Percentiles rank a stretch among this genome's conserved stretches.
phyloP scores from a whole-genome alignment of 2,329 filamentous ascomycete genomes.

The Fusarium clavum region DNA sequence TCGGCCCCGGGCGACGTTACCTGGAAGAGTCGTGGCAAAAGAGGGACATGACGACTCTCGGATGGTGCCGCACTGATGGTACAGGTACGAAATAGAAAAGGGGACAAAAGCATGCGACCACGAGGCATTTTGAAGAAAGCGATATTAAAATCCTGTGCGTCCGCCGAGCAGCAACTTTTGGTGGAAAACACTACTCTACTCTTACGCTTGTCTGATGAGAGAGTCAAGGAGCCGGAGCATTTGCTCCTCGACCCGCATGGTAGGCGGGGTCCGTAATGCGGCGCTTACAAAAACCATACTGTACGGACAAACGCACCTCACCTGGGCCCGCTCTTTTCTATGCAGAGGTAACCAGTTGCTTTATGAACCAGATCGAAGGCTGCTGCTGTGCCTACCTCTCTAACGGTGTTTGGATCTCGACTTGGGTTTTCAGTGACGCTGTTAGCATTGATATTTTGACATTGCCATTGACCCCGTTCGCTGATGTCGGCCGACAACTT shows the following conservation, averaged over 20 bases:
- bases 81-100: constrained; percentile 19
- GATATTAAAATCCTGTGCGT: constrained; percentile 47
- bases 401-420: constrained; percentile 1
- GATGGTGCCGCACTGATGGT: constrained; percentile 30
- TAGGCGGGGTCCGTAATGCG: constrained; percentile 48
- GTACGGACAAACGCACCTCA: constrained; percentile 18
- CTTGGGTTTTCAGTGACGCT: not conserved
- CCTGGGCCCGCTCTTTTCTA: constrained; percentile 34
- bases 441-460: not conserved
- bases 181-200: constrained; percentile 40
- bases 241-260: constrained; percentile 49
- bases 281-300: constrained; percentile 47
- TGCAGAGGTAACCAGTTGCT: constrained; percentile 11
- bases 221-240: constrained; percentile 49
- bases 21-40: constrained; percentile 43
- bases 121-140: constrained; percentile 50
- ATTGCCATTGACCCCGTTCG: not conserved
- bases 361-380: constrained; percentile 5
- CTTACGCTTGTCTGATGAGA: constrained; percentile 42
- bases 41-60: constrained; percentile 39
- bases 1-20: constrained; percentile 39
- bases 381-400: not conserved
- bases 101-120: constrained; percentile 40
- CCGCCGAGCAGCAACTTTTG: constrained; percentile 40
- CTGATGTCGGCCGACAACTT: constrained; percentile 5